phyloP scores from a whole-genome alignment of 352 stramenopile genomes.

The Globisporangium perplexum region DNA sequence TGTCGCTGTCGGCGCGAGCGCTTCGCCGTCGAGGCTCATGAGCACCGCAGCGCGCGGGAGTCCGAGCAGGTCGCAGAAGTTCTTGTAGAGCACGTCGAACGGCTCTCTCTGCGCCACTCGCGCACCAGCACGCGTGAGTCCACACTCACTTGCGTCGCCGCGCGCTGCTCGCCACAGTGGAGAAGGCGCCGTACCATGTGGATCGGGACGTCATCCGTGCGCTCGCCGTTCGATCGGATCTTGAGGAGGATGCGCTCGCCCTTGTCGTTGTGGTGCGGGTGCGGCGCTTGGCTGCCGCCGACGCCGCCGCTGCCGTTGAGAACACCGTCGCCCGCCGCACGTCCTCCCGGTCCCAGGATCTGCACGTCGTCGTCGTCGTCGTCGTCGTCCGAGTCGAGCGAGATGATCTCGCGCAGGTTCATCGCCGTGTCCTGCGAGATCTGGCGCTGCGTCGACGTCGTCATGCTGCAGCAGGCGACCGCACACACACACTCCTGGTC shows the following conservation, averaged over 20 bases:
- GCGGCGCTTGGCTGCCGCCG: background rate
- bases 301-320: slow-evolving; percentile 1
- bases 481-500: too few species aligned
- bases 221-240: slow-evolving; percentile 53
- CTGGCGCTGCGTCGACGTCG: slow-evolving; percentile 20
- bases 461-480: slow-evolving; percentile 14
- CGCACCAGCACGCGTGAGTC: background rate
- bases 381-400: slow-evolving; percentile 48
- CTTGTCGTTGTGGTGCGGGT: slow-evolving; percentile 20
- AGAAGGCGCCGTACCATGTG: slow-evolving; percentile 28
- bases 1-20: slow-evolving; percentile 22
- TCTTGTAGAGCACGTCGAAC: slow-evolving; percentile 56
- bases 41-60: slow-evolving; percentile 49
- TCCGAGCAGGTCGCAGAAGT: slow-evolving; percentile 59
- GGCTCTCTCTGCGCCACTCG: slow-evolving; percentile 40
- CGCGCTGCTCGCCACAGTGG: background rate
- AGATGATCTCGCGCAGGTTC: slow-evolving; percentile 30
- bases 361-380: slow-evolving; percentile 16
- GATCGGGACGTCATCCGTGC: slow-evolving; percentile 49
- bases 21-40: slow-evolving; percentile 56
- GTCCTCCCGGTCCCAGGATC: background rate
- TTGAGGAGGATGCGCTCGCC: slow-evolving; percentile 45
- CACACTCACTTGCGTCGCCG: background rate
- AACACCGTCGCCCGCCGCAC: background rate
- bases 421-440: slow-evolving; percentile 9